Conservation (phyloP, 352 stramenopile genomes). For the Phytopythium mirpurense region DNA sequence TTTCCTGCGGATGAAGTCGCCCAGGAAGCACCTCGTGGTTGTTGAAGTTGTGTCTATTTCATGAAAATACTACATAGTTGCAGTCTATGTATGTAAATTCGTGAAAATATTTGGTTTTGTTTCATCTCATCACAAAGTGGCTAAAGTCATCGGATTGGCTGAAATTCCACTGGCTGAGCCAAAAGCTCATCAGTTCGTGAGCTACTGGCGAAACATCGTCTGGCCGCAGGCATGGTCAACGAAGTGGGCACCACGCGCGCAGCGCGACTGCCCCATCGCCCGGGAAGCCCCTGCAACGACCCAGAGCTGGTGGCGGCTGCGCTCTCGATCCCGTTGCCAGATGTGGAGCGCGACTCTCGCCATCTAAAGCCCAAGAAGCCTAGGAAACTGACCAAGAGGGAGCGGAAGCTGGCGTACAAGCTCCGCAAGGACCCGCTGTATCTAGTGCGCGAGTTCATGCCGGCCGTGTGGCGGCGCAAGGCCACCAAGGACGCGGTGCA, state of each 20-base stretch:
- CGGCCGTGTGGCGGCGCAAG: not conserved
- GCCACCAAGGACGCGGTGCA: not conserved
- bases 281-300: not conserved
- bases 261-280: not conserved
- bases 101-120: not conserved
- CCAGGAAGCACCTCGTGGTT: too few relatives aligned
- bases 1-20: too few relatives aligned
- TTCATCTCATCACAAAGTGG: too few relatives aligned
- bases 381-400: not conserved
- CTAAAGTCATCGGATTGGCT: slow-evolving; percentile 6
- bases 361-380: not conserved
- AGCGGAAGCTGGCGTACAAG: not conserved
- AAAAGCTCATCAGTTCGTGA: too few relatives aligned
- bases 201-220: too few relatives aligned
- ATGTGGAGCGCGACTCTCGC: not conserved
- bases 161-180: slow-evolving; percentile 1
- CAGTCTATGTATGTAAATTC: too few relatives aligned
- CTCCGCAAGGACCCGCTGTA: not conserved
- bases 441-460: not conserved
- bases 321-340: not conserved
- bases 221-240: too few relatives aligned
- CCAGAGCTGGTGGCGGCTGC: not conserved
- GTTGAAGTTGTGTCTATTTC: not conserved
- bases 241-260: too few relatives aligned
- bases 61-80: too few relatives aligned